Evolutionary conservation across 495 filamentous ascomycete genomes (phyloP).

Genomic region (Durotheca rogersii): DNA sequence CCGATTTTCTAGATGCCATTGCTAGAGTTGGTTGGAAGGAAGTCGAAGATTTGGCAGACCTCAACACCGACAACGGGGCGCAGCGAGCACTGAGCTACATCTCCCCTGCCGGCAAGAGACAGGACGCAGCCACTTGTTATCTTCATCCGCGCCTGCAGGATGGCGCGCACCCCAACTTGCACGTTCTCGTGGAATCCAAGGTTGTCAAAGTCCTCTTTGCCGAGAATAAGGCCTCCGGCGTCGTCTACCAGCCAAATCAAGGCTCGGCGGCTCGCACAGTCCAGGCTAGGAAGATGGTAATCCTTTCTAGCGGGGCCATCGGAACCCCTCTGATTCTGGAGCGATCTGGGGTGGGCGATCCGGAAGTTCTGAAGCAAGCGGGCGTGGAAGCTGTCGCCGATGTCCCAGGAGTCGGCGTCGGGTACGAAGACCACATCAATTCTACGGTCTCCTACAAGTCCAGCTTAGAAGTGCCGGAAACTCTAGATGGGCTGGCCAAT

Average conservation of each 20-base stretch:
- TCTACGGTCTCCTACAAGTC: constrained; percentile 37
- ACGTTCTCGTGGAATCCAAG: constrained; percentile 51
- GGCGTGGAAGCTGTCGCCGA: constrained; percentile 21
- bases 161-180: constrained; percentile 45
- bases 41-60: neutral
- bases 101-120: constrained; percentile 38
- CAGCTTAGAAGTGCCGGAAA: constrained; percentile 29
- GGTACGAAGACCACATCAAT: constrained; percentile 47
- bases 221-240: constrained; percentile 42
- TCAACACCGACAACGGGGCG: neutral
- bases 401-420: constrained; percentile 43
- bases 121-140: constrained; percentile 45
- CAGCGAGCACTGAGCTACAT: neutral
- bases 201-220: constrained; percentile 51
- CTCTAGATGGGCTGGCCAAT: no score
- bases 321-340: constrained; percentile 54
- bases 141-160: constrained; percentile 44
- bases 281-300: constrained; percentile 51
- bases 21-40: constrained; percentile 16
- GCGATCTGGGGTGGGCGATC: constrained; percentile 55
- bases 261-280: constrained; percentile 31
- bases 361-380: constrained; percentile 31
- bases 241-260: constrained; percentile 44
- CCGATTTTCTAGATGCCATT: constrained; percentile 44
- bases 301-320: constrained; percentile 53